These are phyloP conservation scores for Trichoderma citrinoviride DNA, from an alignment of 2,329 filamentous ascomycete genomes.

Conservation along the genomic window DNA sequence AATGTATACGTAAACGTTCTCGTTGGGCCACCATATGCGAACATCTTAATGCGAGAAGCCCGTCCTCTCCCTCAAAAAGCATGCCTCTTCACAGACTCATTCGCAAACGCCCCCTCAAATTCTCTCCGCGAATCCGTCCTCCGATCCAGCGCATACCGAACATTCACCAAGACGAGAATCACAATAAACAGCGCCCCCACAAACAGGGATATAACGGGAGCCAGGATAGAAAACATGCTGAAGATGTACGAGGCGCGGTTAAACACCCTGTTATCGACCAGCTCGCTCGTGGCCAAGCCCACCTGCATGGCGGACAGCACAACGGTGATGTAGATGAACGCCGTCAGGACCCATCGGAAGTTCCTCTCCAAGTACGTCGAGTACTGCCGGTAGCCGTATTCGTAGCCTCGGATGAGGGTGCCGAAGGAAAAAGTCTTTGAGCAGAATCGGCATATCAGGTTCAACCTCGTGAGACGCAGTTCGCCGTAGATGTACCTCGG, in stretches of 20 bases:
- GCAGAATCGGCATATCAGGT: background rate
- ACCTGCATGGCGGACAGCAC: conserved; percentile 49
- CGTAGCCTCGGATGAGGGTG: conserved; percentile 2
- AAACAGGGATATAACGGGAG: background rate
- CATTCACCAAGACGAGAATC: background rate
- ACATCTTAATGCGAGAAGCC: rapidly evolving
- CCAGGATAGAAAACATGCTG: conserved; percentile 43
- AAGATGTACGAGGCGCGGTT: conserved; percentile 45
- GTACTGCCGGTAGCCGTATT: conserved; percentile 9
- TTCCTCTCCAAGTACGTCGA: conserved; percentile 32
- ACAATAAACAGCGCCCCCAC: background rate
- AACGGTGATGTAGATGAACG: conserved; percentile 43
- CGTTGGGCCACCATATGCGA: background rate
- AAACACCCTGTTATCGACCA: conserved; percentile 37
- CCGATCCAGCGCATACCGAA: background rate
- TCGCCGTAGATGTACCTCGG: conserved; percentile 8
- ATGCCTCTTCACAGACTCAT: background rate
- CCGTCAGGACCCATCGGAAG: conserved; percentile 39
- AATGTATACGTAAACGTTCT: too few species aligned
- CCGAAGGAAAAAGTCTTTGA: background rate
- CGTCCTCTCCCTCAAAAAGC: background rate
- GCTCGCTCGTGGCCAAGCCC: conserved; percentile 37
- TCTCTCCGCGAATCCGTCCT: background rate
- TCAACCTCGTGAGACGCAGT: background rate
- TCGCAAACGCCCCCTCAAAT: background rate